Evolutionary conservation across 176 grass and related monocot genomes (phyloP), one percentile per base, ranked within the genome.

Genomic region (Calamus simplicifolius): DNA sequence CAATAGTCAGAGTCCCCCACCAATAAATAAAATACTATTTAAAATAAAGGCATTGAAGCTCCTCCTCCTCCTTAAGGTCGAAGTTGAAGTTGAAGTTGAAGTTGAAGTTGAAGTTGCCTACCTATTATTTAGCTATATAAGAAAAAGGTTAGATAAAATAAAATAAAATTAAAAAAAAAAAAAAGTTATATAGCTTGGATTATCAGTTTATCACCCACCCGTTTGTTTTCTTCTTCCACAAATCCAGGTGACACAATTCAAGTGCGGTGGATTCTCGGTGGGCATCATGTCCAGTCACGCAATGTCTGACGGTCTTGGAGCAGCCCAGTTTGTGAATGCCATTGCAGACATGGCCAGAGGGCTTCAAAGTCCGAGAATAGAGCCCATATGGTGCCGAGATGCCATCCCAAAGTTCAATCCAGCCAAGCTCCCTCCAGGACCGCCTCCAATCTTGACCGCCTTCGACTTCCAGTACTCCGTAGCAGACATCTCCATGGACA

Each of bases 231-330:
- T 51, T 28, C 18, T 73, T 63, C 25, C 27, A 2, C 8, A 48
- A 48, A 19, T 74, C 25, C 72, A 76, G 72, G 67, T 76, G 4
- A 81, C 79, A 3, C 61, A 67, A 56, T 81, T 81, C 56, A 12
- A 18, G 1, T 81, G 72, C 35, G 79, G 79, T 5, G 72, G 72
- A 27, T 75, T 61, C 31, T 29, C 58, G 27, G 61, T 81, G 4
- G 72, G 49, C 2, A 38, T 60, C 23, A 19, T 60, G 3, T 76
- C 29, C 54, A 66, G 57, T 30, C 79, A 81, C 26, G 49, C 18
- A 29, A 16, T 76, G 8, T 28, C 64, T 2, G 79, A 81, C 25
- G 61, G 49, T 13, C 27, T 49, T 1, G 67, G 79, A 6, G 5
- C 74, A 18, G 72, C 73, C 17, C 79, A 81, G 50, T 31, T 81